phyloP scores from a whole-genome alignment of 2,329 filamentous ascomycete species.

The Dothidotthia symphoricarpi region DNA sequence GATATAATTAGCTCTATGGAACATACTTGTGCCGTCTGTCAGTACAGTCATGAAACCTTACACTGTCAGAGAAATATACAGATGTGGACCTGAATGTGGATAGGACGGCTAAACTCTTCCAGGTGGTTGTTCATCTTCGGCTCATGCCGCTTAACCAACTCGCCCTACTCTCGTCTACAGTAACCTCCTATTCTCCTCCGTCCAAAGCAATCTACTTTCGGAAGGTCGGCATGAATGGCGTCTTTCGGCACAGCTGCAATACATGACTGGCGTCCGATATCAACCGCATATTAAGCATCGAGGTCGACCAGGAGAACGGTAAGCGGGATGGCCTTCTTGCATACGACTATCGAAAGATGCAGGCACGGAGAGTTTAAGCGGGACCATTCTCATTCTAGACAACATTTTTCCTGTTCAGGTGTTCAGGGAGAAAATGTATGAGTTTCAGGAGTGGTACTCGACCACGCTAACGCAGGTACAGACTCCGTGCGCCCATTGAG shows the following conservation, averaged over 20 bases:
- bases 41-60: no score
- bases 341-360: constrained; percentile 17
- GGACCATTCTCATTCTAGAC: constrained; percentile 11
- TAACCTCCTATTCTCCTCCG: background rate
- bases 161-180: no score
- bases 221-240: no score
- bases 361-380: constrained; percentile 12
- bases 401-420: constrained; percentile 4
- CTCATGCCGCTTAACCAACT: no score
- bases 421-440: constrained; percentile 22
- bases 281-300: constrained; percentile 12
- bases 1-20: no score
- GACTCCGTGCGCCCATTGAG: constrained; percentile 10
- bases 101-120: no score
- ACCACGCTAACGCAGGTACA: constrained; percentile 42
- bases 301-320: constrained; percentile 15
- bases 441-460: constrained; percentile 34
- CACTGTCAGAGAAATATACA: no score
- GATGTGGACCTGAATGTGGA: no score
- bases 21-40: no score
- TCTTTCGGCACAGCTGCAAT: constrained; percentile 6
- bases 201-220: background rate
- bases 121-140: no score
- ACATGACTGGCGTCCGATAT: constrained; percentile 19
- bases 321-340: constrained; percentile 12